These are phyloP conservation scores for Phytophthora kernoviae DNA, from an alignment of 352 stramenopile species.

Conservation along the genomic window DNA sequence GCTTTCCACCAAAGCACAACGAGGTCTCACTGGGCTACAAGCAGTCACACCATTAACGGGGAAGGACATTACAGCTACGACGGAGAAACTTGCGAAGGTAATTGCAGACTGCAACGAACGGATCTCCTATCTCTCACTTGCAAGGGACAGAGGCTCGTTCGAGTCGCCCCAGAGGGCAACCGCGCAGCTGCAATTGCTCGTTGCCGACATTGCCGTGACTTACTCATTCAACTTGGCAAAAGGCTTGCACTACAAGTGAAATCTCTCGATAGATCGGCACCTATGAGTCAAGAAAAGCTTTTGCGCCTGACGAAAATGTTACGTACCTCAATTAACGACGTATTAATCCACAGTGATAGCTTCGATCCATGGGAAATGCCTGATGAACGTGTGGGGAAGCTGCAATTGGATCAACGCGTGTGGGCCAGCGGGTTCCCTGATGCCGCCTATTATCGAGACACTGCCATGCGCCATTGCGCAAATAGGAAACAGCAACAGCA, in stretches of 20 bases:
- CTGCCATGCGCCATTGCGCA: slow-evolving; percentile 19
- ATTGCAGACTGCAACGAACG: slow-evolving; percentile 45
- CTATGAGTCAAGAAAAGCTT: slow-evolving; percentile 14
- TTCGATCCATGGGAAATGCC: slow-evolving; percentile 51
- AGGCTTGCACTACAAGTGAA: slow-evolving; percentile 31
- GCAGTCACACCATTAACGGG: slow-evolving; percentile 1
- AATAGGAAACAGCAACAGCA: slow-evolving; percentile 38
- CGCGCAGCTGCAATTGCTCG: slow-evolving; percentile 35
- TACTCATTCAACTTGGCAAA: slow-evolving; percentile 53
- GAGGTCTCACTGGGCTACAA: slow-evolving; percentile 17
- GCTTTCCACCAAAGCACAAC: slow-evolving; percentile 22
- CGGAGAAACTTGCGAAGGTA: slow-evolving; percentile 20
- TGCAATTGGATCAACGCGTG: slow-evolving; percentile 36
- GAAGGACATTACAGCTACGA: slow-evolving; percentile 10
- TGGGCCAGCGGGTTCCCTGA: slow-evolving; percentile 62
- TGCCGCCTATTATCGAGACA: slow-evolving; percentile 48
- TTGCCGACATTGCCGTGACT: slow-evolving; percentile 48
- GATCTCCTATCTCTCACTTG: slow-evolving; percentile 31
- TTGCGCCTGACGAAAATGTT: slow-evolving; percentile 17
- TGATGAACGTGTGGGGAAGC: slow-evolving; percentile 45
- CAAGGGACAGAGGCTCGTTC: slow-evolving; percentile 10
- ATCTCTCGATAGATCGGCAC: slow-evolving; percentile 3
- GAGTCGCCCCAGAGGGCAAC: slow-evolving; percentile 17
- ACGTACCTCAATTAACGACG: slow-evolving; percentile 23
- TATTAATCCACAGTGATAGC: slow-evolving; percentile 31